Evolutionary conservation across 192 early-diverging fungal genomes (phyloP).

Genomic region (Gonapodya prolifera): DNA sequence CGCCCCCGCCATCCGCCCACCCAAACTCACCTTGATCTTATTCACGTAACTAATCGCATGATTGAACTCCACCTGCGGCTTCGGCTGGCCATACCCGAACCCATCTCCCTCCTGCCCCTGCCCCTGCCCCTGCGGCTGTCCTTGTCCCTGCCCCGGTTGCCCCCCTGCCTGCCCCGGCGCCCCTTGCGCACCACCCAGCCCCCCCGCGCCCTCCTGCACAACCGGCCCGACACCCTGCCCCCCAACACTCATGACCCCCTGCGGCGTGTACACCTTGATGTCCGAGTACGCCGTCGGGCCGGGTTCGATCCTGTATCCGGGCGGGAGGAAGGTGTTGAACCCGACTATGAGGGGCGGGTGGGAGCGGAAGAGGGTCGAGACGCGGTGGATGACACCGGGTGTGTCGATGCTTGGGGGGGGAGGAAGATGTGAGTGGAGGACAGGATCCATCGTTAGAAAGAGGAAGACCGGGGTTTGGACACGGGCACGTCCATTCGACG

Average conservation of each 20-base stretch:
- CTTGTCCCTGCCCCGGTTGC: no score
- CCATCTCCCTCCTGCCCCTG: neutral
- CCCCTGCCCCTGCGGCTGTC: no score
- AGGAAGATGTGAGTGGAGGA: neutral
- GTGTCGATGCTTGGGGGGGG: constrained; percentile 65
- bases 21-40: constrained; percentile 76
- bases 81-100: no score
- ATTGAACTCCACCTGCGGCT: constrained; percentile 80
- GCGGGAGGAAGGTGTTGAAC: constrained; percentile 99
- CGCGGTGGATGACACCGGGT: constrained; percentile 92
- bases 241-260: no score
- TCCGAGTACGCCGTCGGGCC: constrained; percentile 64
- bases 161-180: no score
- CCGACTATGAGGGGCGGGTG: constrained; percentile 85
- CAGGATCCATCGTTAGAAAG: no score
- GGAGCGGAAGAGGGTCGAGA: constrained; percentile 86
- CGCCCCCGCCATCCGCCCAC: constrained; percentile 35
- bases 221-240: no score
- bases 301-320: constrained; percentile 91
- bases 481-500: no score
- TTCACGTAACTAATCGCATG: constrained; percentile 99
- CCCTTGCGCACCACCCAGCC: neutral
- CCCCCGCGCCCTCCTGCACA: constrained; percentile 19
- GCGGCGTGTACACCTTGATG: constrained; percentile 86
- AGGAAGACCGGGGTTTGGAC: no score